These are phyloP conservation scores for Penicillium rolfsii DNA, from an alignment of 2,329 filamentous ascomycete species.

Conservation along the genomic window DNA sequence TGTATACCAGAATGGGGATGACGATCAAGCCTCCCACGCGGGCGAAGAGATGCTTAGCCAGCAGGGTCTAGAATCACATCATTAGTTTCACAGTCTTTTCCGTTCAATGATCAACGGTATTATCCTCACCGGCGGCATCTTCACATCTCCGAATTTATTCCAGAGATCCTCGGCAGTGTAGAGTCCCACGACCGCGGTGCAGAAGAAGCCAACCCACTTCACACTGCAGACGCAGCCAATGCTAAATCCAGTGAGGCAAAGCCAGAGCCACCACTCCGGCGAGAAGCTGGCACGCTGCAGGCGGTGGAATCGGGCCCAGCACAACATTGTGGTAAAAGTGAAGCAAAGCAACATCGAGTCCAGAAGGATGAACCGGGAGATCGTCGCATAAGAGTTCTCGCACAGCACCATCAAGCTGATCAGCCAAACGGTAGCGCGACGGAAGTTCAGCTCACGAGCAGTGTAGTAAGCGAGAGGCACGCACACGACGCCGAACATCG, in stretches of 20 bases:
- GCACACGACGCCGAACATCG: slow-evolving; percentile 88
- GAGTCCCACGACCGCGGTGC: slow-evolving; percentile 88
- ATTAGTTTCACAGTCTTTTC: slow-evolving; percentile 11
- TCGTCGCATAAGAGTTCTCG: slow-evolving; percentile 99
- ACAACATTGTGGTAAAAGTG: slow-evolving; percentile 95
- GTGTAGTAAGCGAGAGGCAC: slow-evolving; percentile 95
- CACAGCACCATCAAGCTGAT: slow-evolving; percentile 96
- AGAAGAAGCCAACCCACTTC: slow-evolving; percentile 96
- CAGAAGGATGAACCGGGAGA: slow-evolving; percentile 95
- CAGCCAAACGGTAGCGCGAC: slow-evolving; percentile 86
- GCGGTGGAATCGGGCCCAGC: slow-evolving; percentile 96
- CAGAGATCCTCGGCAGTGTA: slow-evolving; percentile 97
- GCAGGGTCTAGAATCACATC: slow-evolving; percentile 55
- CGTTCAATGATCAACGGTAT: not conserved
- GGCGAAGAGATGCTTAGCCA: slow-evolving; percentile 77
- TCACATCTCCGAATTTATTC: slow-evolving; percentile 94
- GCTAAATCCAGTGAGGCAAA: slow-evolving; percentile 89
- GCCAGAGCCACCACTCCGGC: slow-evolving; percentile 90
- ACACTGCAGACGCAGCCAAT: slow-evolving; percentile 98
- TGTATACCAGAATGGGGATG: slow-evolving; percentile 86
- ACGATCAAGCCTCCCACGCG: slow-evolving; percentile 86
- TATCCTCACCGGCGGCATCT: slow-evolving; percentile 75
- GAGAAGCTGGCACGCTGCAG: slow-evolving; percentile 85
- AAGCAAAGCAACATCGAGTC: slow-evolving; percentile 99
- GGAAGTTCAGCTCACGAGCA: slow-evolving; percentile 85